A percentile compares a stretch with the other conserved stretches of the same genome.
Conservation (phyloP, 306 rosid species). For the Fragaria ananassa region DNA sequence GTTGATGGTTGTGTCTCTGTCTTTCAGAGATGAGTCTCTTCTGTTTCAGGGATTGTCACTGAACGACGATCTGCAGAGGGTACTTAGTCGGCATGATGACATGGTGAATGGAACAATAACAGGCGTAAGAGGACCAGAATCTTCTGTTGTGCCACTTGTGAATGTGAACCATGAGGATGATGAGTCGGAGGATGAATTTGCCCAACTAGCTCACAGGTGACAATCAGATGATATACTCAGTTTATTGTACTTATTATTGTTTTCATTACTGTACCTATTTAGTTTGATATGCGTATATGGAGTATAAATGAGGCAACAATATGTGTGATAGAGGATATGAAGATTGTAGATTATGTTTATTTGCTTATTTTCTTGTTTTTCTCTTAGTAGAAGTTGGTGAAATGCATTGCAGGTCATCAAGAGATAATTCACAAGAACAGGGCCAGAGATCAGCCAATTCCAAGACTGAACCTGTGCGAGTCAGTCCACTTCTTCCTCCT, state of each 20-base stretch:
- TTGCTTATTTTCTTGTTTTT: neutral
- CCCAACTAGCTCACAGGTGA: conserved; percentile 85
- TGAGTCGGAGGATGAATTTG: conserved; percentile 76
- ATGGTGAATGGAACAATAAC: conserved; percentile 49
- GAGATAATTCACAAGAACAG: conserved; percentile 42
- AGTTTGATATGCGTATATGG: neutral
- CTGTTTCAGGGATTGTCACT: conserved; percentile 68
- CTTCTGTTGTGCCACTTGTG: conserved; percentile 60
- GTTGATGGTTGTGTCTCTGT: conserved; percentile 30
- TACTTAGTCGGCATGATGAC: conserved; percentile 61
- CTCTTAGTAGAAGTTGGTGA: neutral
- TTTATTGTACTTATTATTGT: neutral
- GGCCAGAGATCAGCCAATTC: conserved; percentile 54
- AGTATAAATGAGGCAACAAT: neutral
- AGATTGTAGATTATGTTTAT: conserved; percentile 12
- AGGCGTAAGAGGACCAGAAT: conserved; percentile 47
- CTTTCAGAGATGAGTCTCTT: conserved; percentile 78
- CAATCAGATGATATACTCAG: neutral
- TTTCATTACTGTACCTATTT: neutral
- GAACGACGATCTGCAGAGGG: conserved; percentile 88
- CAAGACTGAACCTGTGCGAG: conserved; percentile 38
- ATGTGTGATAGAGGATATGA: neutral
- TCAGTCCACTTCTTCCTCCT: conserved; percentile 66
- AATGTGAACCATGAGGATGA: conserved; percentile 83
- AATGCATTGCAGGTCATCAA: conserved; percentile 61